phyloP scores from a whole-genome alignment of 2,329 filamentous ascomycete genomes.

The Beauveria sp. region DNA sequence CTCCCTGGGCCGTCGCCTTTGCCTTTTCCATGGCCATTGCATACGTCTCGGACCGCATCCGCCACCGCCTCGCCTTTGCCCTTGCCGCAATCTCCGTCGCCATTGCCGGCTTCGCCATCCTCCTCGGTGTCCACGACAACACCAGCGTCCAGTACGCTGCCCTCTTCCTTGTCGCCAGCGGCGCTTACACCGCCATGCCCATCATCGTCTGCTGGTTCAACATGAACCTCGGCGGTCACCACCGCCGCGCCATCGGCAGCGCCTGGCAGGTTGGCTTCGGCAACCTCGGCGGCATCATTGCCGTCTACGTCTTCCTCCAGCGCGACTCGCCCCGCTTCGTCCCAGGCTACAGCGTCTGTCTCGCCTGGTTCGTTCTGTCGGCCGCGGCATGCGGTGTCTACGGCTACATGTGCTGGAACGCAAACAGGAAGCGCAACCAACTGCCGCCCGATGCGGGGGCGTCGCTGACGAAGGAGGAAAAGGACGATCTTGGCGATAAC shows the following conservation, averaged over 20 bases:
- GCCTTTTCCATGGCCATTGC: slow-evolving; percentile 71
- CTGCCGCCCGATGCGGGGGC: slow-evolving; percentile 24
- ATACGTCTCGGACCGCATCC: slow-evolving; percentile 59
- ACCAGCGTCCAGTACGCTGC: slow-evolving; percentile 63
- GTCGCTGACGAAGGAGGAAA: slow-evolving; percentile 51
- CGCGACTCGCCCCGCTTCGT: slow-evolving; percentile 62
- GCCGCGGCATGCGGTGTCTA: slow-evolving; percentile 55
- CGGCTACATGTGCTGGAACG: slow-evolving; percentile 44
- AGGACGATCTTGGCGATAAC: slow-evolving; percentile 52
- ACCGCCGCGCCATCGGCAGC: slow-evolving; percentile 59
- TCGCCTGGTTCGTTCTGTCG: slow-evolving; percentile 65
- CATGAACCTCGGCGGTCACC: slow-evolving; percentile 71
- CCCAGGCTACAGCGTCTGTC: slow-evolving; percentile 68
- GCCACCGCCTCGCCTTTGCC: slow-evolving; percentile 67
- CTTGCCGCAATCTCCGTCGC: slow-evolving; percentile 65
- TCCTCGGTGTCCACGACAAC: slow-evolving; percentile 65
- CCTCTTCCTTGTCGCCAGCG: slow-evolving; percentile 74
- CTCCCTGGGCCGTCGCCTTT: slow-evolving; percentile 62
- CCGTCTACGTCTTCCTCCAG: slow-evolving; percentile 60
- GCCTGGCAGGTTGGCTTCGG: slow-evolving; percentile 75
- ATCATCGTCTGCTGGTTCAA: slow-evolving; percentile 78
- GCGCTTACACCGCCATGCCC: slow-evolving; percentile 82
- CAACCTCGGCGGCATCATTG: slow-evolving; percentile 72
- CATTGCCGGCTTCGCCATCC: slow-evolving; percentile 67
- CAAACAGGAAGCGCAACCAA: slow-evolving; percentile 54